phyloP scores from a whole-genome alignment of 2,329 filamentous ascomycete genomes.

The Coccinonectria pachysandricola region DNA sequence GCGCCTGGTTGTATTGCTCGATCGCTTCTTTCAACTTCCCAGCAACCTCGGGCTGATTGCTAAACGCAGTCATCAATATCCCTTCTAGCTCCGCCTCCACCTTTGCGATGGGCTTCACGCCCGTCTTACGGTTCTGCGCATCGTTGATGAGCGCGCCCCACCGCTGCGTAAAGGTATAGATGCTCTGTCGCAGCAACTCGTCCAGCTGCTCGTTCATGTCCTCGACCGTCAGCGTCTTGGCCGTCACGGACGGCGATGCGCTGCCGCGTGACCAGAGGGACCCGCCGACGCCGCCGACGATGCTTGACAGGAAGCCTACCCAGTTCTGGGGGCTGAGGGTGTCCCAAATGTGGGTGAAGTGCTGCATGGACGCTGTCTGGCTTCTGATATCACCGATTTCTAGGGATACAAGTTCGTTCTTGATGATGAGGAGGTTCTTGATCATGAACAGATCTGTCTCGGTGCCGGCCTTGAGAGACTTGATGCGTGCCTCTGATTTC shows the following conservation, averaged over 20 bases:
- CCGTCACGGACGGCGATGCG: conserved; percentile 26
- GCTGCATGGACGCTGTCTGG: conserved; percentile 39
- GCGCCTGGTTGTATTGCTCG: conserved; percentile 43
- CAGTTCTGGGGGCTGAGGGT: conserved; percentile 48
- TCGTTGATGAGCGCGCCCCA: conserved; percentile 45
- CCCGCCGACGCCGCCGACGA: conserved; percentile 48
- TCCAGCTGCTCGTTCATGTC: conserved; percentile 57
- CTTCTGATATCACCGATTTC: conserved; percentile 69
- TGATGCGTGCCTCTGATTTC: conserved; percentile 62
- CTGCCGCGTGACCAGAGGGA: conserved; percentile 37
- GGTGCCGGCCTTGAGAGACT: conserved; percentile 45
- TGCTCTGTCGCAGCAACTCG: conserved; percentile 50
- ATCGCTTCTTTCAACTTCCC: conserved; percentile 52
- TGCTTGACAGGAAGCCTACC: conserved; percentile 47
- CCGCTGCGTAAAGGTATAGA: conserved; percentile 51
- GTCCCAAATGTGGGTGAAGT: conserved; percentile 56
- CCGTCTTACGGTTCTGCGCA: conserved; percentile 35
- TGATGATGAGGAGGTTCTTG: conserved; percentile 87
- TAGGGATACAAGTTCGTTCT: conserved; percentile 90
- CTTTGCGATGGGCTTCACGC: conserved; percentile 39
- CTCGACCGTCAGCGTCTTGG: conserved; percentile 34
- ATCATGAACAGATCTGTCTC: conserved; percentile 89
- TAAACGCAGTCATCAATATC: conserved; percentile 47
- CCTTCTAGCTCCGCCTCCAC: conserved; percentile 47
- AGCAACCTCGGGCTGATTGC: conserved; percentile 48